A percentile compares a stretch with the other conserved stretches of the same genome.
These are phyloP conservation scores for Galium porrigens DNA, from an alignment of 305 asterid species.

Conservation along the genomic window DNA sequence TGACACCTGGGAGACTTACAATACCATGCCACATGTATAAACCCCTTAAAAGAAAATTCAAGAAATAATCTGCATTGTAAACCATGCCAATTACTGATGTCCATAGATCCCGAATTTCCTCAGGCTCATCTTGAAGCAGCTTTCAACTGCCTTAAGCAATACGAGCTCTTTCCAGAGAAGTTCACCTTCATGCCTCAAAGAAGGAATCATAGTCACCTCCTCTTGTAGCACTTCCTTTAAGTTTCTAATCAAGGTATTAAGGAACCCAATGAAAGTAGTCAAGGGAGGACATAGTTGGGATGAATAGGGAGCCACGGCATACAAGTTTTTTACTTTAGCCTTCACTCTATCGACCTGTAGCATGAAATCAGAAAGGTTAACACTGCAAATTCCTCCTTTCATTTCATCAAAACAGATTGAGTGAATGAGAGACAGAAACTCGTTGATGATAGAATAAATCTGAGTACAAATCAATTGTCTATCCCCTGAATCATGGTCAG, in stretches of 20 bases:
- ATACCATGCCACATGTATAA: neutral
- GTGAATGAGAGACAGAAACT: neutral
- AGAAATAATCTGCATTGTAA: neutral
- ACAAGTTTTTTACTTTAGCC: neutral
- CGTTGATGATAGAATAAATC: neutral
- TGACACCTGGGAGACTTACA: neutral
- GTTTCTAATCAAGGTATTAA: neutral
- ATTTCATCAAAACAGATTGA: neutral
- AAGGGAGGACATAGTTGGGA: conserved; percentile 5
- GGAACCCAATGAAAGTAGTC: conserved; percentile 12
- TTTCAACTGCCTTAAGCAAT: neutral
- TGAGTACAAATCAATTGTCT: neutral
- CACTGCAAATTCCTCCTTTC: neutral
- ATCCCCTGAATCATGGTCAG: neutral
- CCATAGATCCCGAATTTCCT: conserved; percentile 3
- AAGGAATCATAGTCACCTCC: neutral
- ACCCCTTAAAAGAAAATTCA: neutral
- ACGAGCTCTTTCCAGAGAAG: conserved; percentile 1
- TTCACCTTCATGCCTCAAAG: neutral
- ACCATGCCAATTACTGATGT: neutral
- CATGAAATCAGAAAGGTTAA: neutral
- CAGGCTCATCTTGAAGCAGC: neutral
- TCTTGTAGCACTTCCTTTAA: conserved; percentile 3
- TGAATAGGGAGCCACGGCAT: neutral
- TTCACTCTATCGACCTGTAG: neutral